phyloP scores from a whole-genome alignment of 345 rosid species.

The Gossypium arboreum region DNA sequence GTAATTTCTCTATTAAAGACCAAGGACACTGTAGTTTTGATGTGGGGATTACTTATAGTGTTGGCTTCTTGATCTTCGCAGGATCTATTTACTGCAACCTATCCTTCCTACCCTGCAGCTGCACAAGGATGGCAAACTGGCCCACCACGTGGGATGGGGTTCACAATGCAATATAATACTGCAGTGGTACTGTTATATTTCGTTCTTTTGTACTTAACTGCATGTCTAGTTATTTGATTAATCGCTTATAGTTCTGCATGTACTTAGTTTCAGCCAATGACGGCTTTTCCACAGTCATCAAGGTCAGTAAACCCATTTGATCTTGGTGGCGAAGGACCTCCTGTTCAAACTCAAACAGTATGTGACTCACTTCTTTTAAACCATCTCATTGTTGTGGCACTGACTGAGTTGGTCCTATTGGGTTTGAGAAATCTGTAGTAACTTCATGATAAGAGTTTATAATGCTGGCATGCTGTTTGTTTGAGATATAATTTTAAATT shows the following conservation, averaged over 20 bases:
- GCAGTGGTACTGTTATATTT: constrained; percentile 39
- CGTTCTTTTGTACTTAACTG: constrained; percentile 4
- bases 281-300: constrained; percentile 44
- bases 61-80: constrained; percentile 30
- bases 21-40: background rate
- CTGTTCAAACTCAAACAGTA: constrained; percentile 56
- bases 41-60: background rate
- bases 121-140: constrained; percentile 73
- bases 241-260: constrained; percentile 9
- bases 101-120: constrained; percentile 50
- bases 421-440: background rate
- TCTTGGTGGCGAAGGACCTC: constrained; percentile 39
- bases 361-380: constrained; percentile 24
- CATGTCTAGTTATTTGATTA: background rate
- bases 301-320: constrained; percentile 89
- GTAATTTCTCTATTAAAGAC: constrained; percentile 34
- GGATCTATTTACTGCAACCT: constrained; percentile 70
- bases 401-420: background rate
- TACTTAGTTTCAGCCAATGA: constrained; percentile 44
- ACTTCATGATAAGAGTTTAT: background rate
- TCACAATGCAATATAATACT: constrained; percentile 55
- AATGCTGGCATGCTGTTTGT: background rate
- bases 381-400: background rate
- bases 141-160: constrained; percentile 60
- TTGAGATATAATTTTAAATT: background rate